A percentile compares a stretch with the other conserved stretches of the same genome.
Evolutionary conservation across 2,329 filamentous ascomycete species (phyloP).

Genomic region (Furcasterigmium sp.): DNA sequence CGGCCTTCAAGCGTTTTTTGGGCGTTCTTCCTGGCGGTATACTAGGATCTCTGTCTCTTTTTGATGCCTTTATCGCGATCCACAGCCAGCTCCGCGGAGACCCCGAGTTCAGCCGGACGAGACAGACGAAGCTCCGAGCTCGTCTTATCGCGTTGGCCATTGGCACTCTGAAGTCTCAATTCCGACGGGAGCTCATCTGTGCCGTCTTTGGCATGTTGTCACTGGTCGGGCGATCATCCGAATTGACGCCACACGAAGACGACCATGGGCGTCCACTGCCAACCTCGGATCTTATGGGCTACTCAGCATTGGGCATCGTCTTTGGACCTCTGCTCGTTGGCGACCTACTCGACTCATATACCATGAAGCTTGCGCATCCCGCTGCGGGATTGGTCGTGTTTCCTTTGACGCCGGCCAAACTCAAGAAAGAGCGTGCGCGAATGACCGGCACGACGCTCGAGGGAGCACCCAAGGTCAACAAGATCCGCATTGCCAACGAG

Average conservation of each 20-base stretch:
- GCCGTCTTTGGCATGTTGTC: conserved; percentile 62
- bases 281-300: conserved; percentile 58
- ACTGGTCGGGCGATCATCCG: conserved; percentile 53
- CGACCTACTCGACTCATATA: conserved; percentile 48
- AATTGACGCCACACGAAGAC: conserved; percentile 47
- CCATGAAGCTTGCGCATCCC: conserved; percentile 37
- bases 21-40: conserved; percentile 60
- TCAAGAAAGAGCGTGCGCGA: conserved; percentile 31
- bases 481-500: conserved; percentile 50
- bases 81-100: conserved; percentile 49
- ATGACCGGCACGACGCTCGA: conserved; percentile 19
- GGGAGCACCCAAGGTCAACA: conserved; percentile 39
- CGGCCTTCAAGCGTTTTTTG: conserved; percentile 62
- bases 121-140: conserved; percentile 52
- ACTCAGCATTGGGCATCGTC: conserved; percentile 55
- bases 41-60: conserved; percentile 55
- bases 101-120: conserved; percentile 46
- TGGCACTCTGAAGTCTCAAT: conserved; percentile 51
- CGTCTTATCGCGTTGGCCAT: conserved; percentile 62
- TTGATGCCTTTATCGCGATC: conserved; percentile 58
- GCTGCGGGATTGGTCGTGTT: conserved; percentile 35
- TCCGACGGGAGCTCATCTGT: conserved; percentile 58
- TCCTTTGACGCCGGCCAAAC: conserved; percentile 36
- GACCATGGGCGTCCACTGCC: conserved; percentile 45
- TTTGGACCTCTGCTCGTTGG: conserved; percentile 62